phyloP scores from a whole-genome alignment of 169 alveolate species.

The Cyclospora cayetanensis region DNA sequence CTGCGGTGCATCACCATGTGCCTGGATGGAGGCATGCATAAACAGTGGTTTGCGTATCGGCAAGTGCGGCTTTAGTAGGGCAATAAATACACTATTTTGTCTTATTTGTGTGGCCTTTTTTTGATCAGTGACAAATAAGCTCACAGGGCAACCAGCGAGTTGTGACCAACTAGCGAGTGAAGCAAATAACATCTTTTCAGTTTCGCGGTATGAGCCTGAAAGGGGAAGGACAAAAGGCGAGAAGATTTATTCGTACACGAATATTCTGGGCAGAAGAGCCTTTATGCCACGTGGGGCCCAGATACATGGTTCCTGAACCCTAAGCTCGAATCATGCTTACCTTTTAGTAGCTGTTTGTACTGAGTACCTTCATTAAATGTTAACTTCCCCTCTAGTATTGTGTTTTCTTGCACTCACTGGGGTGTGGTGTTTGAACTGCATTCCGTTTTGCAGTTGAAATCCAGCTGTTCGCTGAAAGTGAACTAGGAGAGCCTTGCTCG shows the following conservation, averaged over 20 bases:
- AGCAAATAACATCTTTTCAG: constrained; percentile 1
- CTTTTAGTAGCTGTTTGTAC: neutral
- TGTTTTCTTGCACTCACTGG: too few species aligned
- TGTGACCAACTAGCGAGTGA: neutral
- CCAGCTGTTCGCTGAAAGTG: neutral
- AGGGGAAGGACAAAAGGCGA: neutral
- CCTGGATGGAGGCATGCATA: too few species aligned
- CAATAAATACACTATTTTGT: too few species aligned
- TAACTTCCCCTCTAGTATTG: too few species aligned
- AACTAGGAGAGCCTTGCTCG: constrained; percentile 57
- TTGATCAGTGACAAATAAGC: constrained; percentile 25
- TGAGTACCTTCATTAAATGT: too few species aligned
- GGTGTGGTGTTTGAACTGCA: too few species aligned
- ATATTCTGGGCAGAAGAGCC: neutral
- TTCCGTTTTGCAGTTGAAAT: neutral
- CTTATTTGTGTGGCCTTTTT: too few species aligned
- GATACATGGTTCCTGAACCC: neutral
- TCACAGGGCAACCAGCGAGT: constrained; percentile 43
- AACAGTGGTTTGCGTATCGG: too few species aligned
- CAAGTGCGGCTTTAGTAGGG: too few species aligned
- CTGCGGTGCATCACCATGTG: too few species aligned
- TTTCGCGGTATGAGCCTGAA: neutral
- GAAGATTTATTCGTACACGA: neutral
- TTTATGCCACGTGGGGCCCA: constrained; percentile 22
- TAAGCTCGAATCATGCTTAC: neutral